Percentiles rank a stretch among this genome's conserved stretches.
Conservation (phyloP, 495 filamentous ascomycete species). For the Recurvomyces mirabilis region DNA sequence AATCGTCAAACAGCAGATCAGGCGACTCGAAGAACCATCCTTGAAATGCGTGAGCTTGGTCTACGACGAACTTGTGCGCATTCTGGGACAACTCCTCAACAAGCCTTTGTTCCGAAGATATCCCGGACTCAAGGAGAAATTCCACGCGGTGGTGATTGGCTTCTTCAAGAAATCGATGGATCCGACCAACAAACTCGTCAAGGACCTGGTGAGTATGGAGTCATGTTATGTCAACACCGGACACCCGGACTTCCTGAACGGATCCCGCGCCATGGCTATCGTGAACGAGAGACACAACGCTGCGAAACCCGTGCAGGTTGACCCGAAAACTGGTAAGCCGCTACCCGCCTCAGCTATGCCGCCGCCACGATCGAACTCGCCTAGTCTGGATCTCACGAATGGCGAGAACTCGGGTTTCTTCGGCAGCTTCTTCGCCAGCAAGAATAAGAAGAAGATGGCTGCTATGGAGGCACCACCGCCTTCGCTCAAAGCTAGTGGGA, state of each 20-base stretch:
- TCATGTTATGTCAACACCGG: slow-evolving; percentile 96
- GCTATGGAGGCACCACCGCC: slow-evolving; percentile 95
- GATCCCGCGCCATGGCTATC: slow-evolving; percentile 86
- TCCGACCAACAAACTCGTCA: slow-evolving; percentile 93
- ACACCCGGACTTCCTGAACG: slow-evolving; percentile 96
- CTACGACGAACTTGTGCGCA: slow-evolving; percentile 95
- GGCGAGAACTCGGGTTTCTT: slow-evolving; percentile 59
- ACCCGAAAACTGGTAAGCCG: slow-evolving; percentile 97
- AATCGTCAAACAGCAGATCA: slow-evolving; percentile 98
- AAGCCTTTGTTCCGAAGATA: slow-evolving; percentile 90
- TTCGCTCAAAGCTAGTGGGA: slow-evolving; percentile 85
- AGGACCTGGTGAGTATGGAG: slow-evolving; percentile 90
- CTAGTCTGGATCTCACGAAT: slow-evolving; percentile 41
- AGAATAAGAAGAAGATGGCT: slow-evolving; percentile 99
- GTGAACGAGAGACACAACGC: slow-evolving; percentile 80
- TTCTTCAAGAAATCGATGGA: slow-evolving; percentile 99
- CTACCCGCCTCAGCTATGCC: slow-evolving; percentile 54
- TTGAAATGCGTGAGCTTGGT: slow-evolving; percentile 93
- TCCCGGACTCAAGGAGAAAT: slow-evolving; percentile 87
- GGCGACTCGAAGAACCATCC: slow-evolving; percentile 88
- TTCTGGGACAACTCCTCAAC: slow-evolving; percentile 76
- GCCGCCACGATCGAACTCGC: slow-evolving; percentile 57
- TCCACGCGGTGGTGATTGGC: slow-evolving; percentile 81
- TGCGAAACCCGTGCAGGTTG: slow-evolving; percentile 84
- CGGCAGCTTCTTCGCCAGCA: slow-evolving; percentile 90